Percentiles rank a stretch among this genome's conserved stretches.
Conservation (phyloP, 768 basidiomycete species). For the Auriscalpium microsporum region DNA sequence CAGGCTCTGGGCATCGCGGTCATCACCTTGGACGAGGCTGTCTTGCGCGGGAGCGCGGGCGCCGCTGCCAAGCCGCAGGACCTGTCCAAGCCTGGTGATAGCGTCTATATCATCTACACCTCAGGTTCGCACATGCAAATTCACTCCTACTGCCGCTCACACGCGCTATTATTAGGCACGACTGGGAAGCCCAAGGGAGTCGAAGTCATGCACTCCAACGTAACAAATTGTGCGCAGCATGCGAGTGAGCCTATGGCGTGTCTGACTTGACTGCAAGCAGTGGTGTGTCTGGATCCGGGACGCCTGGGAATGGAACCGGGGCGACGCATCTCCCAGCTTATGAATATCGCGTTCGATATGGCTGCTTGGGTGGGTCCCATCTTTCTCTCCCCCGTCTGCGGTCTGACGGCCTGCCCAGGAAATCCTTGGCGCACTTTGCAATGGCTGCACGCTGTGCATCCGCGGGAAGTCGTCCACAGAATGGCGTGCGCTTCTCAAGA, state of each 20-base stretch:
- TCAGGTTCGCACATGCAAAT: slow-evolving; percentile 33
- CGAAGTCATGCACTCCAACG: slow-evolving; percentile 50
- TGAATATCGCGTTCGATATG: slow-evolving; percentile 65
- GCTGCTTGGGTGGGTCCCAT: slow-evolving; percentile 42
- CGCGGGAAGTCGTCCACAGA: slow-evolving; percentile 43
- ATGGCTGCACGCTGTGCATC: slow-evolving; percentile 45
- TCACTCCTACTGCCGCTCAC: neutral
- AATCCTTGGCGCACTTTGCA: slow-evolving; percentile 41
- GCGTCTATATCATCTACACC: slow-evolving; percentile 55
- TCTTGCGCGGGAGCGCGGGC: neutral
- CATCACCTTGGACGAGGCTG: slow-evolving; percentile 20
- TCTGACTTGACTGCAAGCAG: slow-evolving; percentile 16
- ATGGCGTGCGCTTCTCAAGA: slow-evolving; percentile 41
- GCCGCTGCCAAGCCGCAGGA: slow-evolving; percentile 2
- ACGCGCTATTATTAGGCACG: slow-evolving; percentile 28
- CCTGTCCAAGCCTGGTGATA: slow-evolving; percentile 22
- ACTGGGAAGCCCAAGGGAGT: slow-evolving; percentile 56
- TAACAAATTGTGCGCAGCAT: slow-evolving; percentile 40
- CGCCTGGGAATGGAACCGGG: slow-evolving; percentile 50
- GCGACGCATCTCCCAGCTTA: slow-evolving; percentile 45
- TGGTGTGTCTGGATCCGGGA: slow-evolving; percentile 39
- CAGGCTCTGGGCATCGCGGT: slow-evolving; percentile 2
- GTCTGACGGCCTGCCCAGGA: slow-evolving; percentile 23
- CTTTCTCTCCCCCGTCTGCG: neutral
- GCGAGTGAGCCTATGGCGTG: too few relatives aligned